These are phyloP conservation scores for Phytophthora tentaculata DNA, from an alignment of 352 stramenopile genomes.

Conservation along the genomic window DNA sequence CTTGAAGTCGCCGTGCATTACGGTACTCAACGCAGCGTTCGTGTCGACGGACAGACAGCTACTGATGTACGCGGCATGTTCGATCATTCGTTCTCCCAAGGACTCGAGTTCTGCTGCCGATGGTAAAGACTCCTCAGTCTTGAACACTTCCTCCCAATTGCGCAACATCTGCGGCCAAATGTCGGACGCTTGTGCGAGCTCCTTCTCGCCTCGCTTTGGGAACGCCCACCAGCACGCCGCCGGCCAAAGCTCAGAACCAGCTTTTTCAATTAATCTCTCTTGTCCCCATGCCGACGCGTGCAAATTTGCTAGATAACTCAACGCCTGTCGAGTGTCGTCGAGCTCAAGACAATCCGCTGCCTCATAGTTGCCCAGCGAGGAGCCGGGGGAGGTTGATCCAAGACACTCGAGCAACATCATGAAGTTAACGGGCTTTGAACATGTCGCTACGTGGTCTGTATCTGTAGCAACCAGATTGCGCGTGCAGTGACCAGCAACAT, in stretches of 20 bases:
- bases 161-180: constrained; percentile 55
- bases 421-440: constrained; percentile 47
- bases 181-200: constrained; percentile 40
- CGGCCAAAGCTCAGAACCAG: constrained; percentile 44
- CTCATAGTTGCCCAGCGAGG: constrained; percentile 34
- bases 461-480: constrained; percentile 21
- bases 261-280: constrained; percentile 36
- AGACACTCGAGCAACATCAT: constrained; percentile 65
- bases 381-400: constrained; percentile 9
- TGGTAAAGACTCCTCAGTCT: constrained; percentile 18
- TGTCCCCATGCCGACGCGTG: constrained; percentile 47
- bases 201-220: constrained; percentile 54
- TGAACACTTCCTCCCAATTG: constrained; percentile 36
- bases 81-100: constrained; percentile 56
- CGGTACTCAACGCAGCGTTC: constrained; percentile 33
- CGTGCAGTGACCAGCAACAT: constrained; percentile 23
- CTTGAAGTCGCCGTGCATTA: constrained; percentile 80
- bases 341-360: constrained; percentile 45
- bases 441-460: neutral
- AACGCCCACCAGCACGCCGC: constrained; percentile 67
- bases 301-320: constrained; percentile 57
- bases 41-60: constrained; percentile 39
- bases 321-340: constrained; percentile 43
- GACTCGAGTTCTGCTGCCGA: constrained; percentile 18
- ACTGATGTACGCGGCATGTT: constrained; percentile 58